Percentiles rank a stretch among this genome's conserved stretches.
Evolutionary conservation across 306 rosid genomes (phyloP).

Genomic region (Spatholobus suberectus): DNA sequence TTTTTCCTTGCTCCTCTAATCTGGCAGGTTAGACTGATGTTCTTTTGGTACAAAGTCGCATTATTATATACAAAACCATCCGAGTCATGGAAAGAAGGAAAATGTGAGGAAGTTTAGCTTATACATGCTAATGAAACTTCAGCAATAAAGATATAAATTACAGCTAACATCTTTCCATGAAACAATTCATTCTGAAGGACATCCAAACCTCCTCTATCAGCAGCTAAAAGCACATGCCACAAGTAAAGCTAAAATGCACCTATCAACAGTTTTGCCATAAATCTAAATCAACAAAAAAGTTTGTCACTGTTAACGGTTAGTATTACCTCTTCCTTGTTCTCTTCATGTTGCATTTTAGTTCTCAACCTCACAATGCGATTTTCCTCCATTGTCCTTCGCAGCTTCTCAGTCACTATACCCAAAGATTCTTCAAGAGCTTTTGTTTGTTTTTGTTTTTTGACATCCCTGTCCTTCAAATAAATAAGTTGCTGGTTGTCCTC

Average conservation of each 20-base stretch:
- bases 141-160: not conserved
- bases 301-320: not conserved
- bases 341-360: slow-evolving; percentile 58
- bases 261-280: not conserved
- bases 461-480: slow-evolving; percentile 52
- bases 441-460: slow-evolving; percentile 46
- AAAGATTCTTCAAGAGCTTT: slow-evolving; percentile 56
- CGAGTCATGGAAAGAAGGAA: not conserved
- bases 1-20: too few species aligned
- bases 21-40: too few species aligned
- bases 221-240: not conserved
- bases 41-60: not conserved
- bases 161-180: not conserved
- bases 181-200: not conserved
- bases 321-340: slow-evolving; percentile 76
- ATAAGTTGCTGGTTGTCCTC: slow-evolving; percentile 69
- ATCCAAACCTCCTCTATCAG: not conserved
- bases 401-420: slow-evolving; percentile 49
- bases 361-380: slow-evolving; percentile 58
- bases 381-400: slow-evolving; percentile 57
- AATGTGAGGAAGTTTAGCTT: not conserved
- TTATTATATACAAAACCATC: not conserved
- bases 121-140: not conserved
- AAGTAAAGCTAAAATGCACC: slow-evolving; percentile 10
- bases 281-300: not conserved